phyloP scores from a whole-genome alignment of 768 basidiomycete genomes.

The Termitomyces eurrhizus region DNA sequence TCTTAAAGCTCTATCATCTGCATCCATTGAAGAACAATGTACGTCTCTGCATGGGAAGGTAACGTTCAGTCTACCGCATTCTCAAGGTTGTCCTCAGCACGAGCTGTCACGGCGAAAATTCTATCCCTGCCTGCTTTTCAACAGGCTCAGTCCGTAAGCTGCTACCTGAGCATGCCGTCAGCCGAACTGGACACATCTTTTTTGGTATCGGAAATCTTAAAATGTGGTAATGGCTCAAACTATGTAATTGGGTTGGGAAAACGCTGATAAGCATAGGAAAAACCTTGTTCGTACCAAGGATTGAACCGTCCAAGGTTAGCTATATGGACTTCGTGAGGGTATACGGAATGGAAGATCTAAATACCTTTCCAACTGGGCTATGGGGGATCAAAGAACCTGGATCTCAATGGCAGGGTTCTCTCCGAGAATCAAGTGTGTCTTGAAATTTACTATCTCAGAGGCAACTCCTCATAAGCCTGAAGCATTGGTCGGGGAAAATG shows the following conservation, averaged over 20 bases:
- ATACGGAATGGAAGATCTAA: conserved; percentile 55
- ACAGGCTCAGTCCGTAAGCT: conserved; percentile 51
- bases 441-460: neutral
- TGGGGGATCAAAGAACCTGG: conserved; percentile 80
- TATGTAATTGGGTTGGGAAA: neutral
- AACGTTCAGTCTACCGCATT: neutral
- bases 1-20: conserved; percentile 39
- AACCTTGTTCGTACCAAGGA: conserved; percentile 65
- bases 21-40: conserved; percentile 62
- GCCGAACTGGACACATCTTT: conserved; percentile 61
- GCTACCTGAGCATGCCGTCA: conserved; percentile 77
- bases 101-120: conserved; percentile 43
- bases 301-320: conserved; percentile 35
- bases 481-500: conserved; percentile 35
- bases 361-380: conserved; percentile 49
- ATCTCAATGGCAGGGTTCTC: conserved; percentile 34
- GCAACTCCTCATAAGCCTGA: neutral
- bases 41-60: conserved; percentile 8
- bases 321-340: conserved; percentile 68
- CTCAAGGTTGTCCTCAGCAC: conserved; percentile 30
- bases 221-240: conserved; percentile 37
- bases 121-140: conserved; percentile 49
- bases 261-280: conserved; percentile 44
- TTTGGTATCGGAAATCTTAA: conserved; percentile 50
- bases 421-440: conserved; percentile 49